These are phyloP conservation scores for Suillus cothurnatus DNA, from an alignment of 768 basidiomycete genomes.

Conservation along the genomic window DNA sequence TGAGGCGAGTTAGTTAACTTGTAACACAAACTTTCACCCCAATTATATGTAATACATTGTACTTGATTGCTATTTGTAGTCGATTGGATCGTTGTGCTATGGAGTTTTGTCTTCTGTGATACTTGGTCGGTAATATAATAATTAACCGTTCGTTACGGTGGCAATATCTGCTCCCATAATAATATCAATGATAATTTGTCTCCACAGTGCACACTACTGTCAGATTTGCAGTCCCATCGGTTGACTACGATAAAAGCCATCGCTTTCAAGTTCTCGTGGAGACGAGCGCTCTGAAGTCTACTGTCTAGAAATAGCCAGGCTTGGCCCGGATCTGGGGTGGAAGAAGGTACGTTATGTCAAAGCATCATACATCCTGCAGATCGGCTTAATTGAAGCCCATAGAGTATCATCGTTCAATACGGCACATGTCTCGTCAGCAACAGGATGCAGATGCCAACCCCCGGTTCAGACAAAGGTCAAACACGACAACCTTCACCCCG, in stretches of 20 bases:
- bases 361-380: neutral
- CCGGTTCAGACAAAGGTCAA: conserved; percentile 42
- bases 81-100: too few species aligned
- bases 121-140: conserved; percentile 1
- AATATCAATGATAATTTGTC: conserved; percentile 1
- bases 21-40: neutral
- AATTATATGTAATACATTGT: neutral
- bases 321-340: neutral
- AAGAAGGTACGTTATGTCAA: conserved; percentile 5
- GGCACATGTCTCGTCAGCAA: conserved; percentile 33
- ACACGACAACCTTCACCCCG: conserved; percentile 43
- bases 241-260: neutral
- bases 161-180: neutral
- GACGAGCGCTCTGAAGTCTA: neutral
- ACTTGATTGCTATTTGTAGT: neutral
- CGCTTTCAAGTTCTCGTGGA: neutral
- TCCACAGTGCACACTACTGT: neutral
- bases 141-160: neutral
- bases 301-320: neutral
- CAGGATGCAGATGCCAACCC: conserved; percentile 32
- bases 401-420: neutral
- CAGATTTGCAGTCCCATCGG: neutral
- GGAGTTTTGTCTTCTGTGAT: neutral
- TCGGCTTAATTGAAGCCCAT: neutral
- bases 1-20: neutral